Evolutionary conservation across 2,329 filamentous ascomycete species (phyloP), one percentile per base, ranked within the genome.

Genomic region (Plectosphaerella plurivora): DNA sequence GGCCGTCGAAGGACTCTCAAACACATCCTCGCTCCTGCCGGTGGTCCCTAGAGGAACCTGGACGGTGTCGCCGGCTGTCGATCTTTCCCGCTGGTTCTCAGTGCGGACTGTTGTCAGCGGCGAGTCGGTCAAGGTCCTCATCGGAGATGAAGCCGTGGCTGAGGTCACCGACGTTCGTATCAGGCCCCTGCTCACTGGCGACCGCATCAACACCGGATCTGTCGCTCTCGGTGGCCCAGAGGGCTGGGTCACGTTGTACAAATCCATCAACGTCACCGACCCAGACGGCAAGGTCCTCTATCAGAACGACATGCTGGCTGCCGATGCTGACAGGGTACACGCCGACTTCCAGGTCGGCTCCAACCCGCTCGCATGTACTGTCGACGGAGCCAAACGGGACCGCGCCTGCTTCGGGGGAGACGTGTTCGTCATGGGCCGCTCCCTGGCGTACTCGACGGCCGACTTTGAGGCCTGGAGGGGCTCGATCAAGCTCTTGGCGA

Each of bases 341-440:
- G 51, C 51, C 8, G 53, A 55, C 39, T 55, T 55, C 24, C 53
- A 55, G 2, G 48, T 55, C 2, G 53, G 53, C 4, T 48, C 53
- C 1, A 55, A 55, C 15, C 28, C 39, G 10, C 41, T 53, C 9
- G 35, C 53, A 8, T 53, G 53, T 48, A 55, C 53, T 24, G 28
- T 55, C 6, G 53, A 55, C 24, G 53, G 53, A 3, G 51, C 53
- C 15, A 53, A 55, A 18, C 25, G 53, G 35, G 53, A 55, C 37
- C 44, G 53, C n/a, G 48, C 51, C 5, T 51, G 47, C 4, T 55
- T 53, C 16, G 53, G 53, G 1, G 53, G 53, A 5, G 53, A 55
- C 15, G 10, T 55, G 5, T 55, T 53, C 22, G 53, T 53, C 7
- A 53, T 49, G n/a, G 53, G 53, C 4, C 53, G 51, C 3, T 51